Base-by-base conservation (phyloP, 345 rosid species). In the Hibiscus syriacus region DNA sequence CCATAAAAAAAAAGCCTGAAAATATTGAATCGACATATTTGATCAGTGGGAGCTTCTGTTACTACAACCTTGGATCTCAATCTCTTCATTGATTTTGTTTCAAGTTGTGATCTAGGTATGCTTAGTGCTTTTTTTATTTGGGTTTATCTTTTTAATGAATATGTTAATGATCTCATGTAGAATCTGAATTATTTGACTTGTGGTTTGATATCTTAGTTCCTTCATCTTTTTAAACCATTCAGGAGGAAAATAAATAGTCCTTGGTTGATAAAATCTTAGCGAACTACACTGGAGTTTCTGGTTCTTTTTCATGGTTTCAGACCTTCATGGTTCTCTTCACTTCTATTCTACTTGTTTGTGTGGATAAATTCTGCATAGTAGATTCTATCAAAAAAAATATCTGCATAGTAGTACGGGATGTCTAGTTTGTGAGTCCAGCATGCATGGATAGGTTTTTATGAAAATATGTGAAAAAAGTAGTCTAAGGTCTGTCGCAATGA, bases 31-130 rank as follows among this genome's bases (percentile, higher is more conserved):
- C 41, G 27, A 6, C 36, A 25, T 45, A 7, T 64, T n/a, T 16
- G 27, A 16, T 25, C 3, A 7, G 43, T 63, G 32, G 22, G 20
- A 64, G 16, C 53, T 64, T 26, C 38, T 64, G 34, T 43, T 23
- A 25, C 6, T 48, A 26, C 8, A 48, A 4, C 10, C 56, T 48
- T 65, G 26, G 71, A 68, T 68, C 71, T 68, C 54, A 25, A n/a
- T 68, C 45, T 5, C 4, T 68, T 38, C 14, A 22, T 29, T 29
- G 39, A 1, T 64, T 70, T 68, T 70, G 52, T 64, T 66, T 20
- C 12, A n/a, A 77, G 43, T 68, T 54, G 55, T 65, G 68, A 68
- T 71, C 49, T 73, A 66, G 76, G 72, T 79, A 32, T 65, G 73
- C 11, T 54, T n/a, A 11, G 7, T 45, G 38, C 64, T n/a, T 67